A percentile compares a stretch with the other conserved stretches of the same genome.
phyloP scores from a whole-genome alignment of 352 stramenopile species.

The Phytophthora melonis region DNA sequence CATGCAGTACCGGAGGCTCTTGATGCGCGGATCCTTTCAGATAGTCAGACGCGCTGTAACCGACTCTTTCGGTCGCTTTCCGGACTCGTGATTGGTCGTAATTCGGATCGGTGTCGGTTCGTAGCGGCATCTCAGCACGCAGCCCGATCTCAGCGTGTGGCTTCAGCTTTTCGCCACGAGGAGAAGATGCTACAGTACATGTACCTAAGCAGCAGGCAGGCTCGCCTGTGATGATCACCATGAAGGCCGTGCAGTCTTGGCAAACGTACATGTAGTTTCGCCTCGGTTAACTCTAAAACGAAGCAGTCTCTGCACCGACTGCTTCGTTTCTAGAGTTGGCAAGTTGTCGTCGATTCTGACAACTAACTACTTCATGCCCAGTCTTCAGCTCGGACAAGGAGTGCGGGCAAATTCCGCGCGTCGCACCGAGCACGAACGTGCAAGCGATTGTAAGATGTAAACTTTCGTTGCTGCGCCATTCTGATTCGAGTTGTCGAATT shows the following conservation, averaged over 20 bases:
- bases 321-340: background rate
- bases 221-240: background rate
- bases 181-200: too few species aligned
- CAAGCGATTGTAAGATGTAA: slow-evolving; percentile 1
- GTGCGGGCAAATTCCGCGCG: background rate
- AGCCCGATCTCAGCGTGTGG: slow-evolving; percentile 1
- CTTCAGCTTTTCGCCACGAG: slow-evolving; percentile 5
- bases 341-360: background rate
- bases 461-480: background rate
- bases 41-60: slow-evolving; percentile 34
- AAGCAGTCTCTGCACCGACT: too few species aligned
- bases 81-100: slow-evolving; percentile 12
- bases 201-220: background rate
- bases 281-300: too few species aligned
- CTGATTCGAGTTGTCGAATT: background rate
- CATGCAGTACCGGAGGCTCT: slow-evolving; percentile 1
- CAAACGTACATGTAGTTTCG: background rate
- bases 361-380: background rate
- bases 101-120: slow-evolving; percentile 1
- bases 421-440: background rate
- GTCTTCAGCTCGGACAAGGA: background rate
- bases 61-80: slow-evolving; percentile 20
- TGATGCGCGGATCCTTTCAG: slow-evolving; percentile 27
- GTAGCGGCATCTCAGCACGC: slow-evolving; percentile 8
- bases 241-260: background rate